Conservation (phyloP, 2,329 filamentous ascomycete species). For the Neofusicoccum cordaticola region DNA sequence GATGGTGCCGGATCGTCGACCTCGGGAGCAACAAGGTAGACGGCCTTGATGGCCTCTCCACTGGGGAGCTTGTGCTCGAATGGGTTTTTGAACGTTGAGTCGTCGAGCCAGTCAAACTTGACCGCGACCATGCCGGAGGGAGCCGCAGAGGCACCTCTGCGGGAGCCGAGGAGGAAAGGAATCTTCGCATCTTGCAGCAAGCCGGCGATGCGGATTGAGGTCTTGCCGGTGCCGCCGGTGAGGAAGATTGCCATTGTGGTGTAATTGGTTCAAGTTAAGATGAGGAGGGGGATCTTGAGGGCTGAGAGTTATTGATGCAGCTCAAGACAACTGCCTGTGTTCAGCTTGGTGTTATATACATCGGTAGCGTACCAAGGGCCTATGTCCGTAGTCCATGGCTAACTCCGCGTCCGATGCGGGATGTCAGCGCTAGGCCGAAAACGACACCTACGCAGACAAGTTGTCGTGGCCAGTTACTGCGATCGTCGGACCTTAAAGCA, state of each 20-base stretch:
- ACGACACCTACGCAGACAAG: neutral
- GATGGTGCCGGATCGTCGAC: constrained; percentile 30
- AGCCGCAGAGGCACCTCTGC: constrained; percentile 20
- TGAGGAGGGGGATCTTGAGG: neutral
- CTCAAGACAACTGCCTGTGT: neutral
- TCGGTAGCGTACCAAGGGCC: neutral
- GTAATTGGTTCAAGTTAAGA: constrained; percentile 3
- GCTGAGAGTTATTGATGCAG: neutral
- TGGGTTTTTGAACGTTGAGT: constrained; percentile 38
- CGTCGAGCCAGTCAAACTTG: constrained; percentile 48
- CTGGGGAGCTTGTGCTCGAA: constrained; percentile 24
- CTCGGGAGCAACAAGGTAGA: constrained; percentile 44
- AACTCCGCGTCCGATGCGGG: neutral
- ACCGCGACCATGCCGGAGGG: neutral
- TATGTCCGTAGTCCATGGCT: neutral
- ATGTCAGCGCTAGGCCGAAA: neutral
- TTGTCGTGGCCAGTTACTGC: no score
- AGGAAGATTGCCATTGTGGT: constrained; percentile 38
- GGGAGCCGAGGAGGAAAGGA: constrained; percentile 38
- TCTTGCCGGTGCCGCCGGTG: constrained; percentile 47
- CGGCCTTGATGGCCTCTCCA: constrained; percentile 29
- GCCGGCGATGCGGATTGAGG: constrained; percentile 39
- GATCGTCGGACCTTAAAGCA: no score
- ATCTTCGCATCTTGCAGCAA: constrained; percentile 28
- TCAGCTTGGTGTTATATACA: neutral